These are phyloP conservation scores for Penicillium samsonianum DNA, from an alignment of 495 filamentous ascomycete species.

Conservation along the genomic window DNA sequence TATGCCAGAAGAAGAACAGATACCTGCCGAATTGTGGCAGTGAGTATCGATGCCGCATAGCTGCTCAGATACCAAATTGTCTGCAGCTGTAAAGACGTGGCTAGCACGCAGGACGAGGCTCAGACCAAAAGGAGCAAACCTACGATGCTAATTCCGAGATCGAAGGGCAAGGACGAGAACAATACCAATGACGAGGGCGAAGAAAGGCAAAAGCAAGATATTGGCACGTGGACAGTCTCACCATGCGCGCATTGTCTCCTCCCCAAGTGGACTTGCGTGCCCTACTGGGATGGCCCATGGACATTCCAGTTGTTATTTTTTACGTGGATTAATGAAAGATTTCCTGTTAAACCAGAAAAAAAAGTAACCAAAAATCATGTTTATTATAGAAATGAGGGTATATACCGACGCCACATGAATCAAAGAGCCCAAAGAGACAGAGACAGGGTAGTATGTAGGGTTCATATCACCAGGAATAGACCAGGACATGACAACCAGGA, in stretches of 20 bases:
- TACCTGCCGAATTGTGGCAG: not conserved
- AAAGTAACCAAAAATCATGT: constrained; percentile 1
- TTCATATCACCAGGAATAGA: not conserved
- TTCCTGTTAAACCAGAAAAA: not conserved
- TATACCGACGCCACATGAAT: constrained; percentile 14
- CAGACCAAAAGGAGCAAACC: too few relatives aligned
- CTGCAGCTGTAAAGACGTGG: not conserved
- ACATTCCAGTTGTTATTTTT: constrained; percentile 2
- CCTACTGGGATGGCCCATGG: not conserved
- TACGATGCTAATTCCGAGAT: too few relatives aligned
- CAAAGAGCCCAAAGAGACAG: constrained; percentile 4
- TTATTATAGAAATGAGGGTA: constrained; percentile 14
- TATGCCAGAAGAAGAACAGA: not conserved
- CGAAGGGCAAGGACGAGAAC: too few relatives aligned
- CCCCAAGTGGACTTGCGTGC: not conserved
- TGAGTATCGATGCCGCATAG: not conserved
- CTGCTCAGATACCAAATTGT: not conserved
- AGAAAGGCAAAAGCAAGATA: too few relatives aligned
- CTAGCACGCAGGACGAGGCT: too few relatives aligned
- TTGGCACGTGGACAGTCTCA: not conserved
- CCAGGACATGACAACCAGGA: constrained; percentile 10
- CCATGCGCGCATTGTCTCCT: not conserved
- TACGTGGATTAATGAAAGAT: not conserved
- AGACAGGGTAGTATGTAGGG: constrained; percentile 6
- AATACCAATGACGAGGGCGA: too few relatives aligned